Percentiles rank a stretch among this genome's conserved stretches.
These are phyloP conservation scores for Sporobolomyces phaffii DNA, from an alignment of 768 basidiomycete genomes.

Conservation along the genomic window DNA sequence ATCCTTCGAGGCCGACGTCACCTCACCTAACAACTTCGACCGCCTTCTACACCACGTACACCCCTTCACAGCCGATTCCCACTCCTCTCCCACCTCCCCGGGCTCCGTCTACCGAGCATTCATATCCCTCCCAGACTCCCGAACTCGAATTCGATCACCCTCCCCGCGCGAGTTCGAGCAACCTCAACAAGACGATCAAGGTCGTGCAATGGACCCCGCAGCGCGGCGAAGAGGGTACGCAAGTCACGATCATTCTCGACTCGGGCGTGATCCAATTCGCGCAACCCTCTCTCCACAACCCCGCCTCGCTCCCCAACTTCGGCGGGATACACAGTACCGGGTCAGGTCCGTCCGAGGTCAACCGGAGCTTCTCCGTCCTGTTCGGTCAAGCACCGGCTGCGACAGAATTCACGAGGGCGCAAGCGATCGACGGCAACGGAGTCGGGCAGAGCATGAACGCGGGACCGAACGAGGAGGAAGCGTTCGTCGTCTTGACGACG, in stretches of 20 bases:
- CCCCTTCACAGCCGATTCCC: background rate
- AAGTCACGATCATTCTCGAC: constrained; percentile 36
- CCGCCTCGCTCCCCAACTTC: constrained; percentile 1
- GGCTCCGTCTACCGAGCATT: background rate
- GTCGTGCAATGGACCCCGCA: constrained; percentile 36
- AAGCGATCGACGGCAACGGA: constrained; percentile 34
- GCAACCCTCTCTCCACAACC: background rate
- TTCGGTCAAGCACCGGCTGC: constrained; percentile 15
- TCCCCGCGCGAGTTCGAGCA: background rate
- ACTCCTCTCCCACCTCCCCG: background rate
- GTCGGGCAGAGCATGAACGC: constrained; percentile 32
- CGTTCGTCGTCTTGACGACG: constrained; percentile 36
- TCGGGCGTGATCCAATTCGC: constrained; percentile 6
- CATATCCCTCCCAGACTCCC: background rate
- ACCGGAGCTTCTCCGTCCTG: constrained; percentile 20
- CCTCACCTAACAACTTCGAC: background rate
- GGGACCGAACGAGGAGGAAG: constrained; percentile 26
- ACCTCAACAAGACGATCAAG: constrained; percentile 9
- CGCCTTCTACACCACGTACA: background rate
- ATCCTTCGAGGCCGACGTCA: constrained; percentile 2
- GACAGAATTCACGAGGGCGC: constrained; percentile 29
- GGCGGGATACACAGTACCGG: background rate
- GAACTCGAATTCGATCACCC: background rate
- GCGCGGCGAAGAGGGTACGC: constrained; percentile 29
- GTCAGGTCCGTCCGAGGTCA: background rate